Evolutionary conservation across 169 alveolate genomes (phyloP), one percentile per base, ranked within the genome.

Genomic region (Cystoisospora suis): DNA sequence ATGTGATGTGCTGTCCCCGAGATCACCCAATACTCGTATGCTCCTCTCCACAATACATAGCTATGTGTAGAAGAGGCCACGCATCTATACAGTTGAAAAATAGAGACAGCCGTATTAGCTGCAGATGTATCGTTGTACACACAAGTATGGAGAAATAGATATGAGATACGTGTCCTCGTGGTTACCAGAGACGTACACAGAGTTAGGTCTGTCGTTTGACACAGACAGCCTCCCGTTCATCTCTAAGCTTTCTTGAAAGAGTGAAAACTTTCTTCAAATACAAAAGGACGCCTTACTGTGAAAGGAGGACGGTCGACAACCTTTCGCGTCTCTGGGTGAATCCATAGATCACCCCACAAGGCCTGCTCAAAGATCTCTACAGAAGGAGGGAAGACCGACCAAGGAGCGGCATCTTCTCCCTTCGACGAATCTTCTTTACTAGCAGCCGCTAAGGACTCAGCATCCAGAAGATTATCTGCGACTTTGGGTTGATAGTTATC

Each of bases 321-420:
- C 46, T 91, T 88, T 36, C 91, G 80, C 0, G 94, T 94, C 53
- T 92, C 94, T 20, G 88, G 90, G 88, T 96, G 91, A 46, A 90
- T 93, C 91, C 92, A 96, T 49, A 94, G 58, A 77, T 96, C 97
- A 36, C 98, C 98, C 98, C 98, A 96, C 34, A 96, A 65, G 75
- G 94, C 93, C 75, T 93, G 92, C 29, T 93, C 88, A 58, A 96
- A 96, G n/a, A 90, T 61, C 42, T 93, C 94, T 38, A 93, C 91
- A 44, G 83, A 34, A 17, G 83, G 83, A 45, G 58, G n/a, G 59
- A 58, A 40, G 65, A 80, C 45, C n/a, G 83, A 15, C 38, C 83
- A 38, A 29, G 2, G 9, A 4, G 83, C 83, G 20, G 17, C 65
- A 15, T 44, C 87, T 45, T 79, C 87, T 36, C 42, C 87, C 32